These are phyloP conservation scores for Phytophthora lateralis DNA, from an alignment of 352 stramenopile species.

Conservation along the genomic window DNA sequence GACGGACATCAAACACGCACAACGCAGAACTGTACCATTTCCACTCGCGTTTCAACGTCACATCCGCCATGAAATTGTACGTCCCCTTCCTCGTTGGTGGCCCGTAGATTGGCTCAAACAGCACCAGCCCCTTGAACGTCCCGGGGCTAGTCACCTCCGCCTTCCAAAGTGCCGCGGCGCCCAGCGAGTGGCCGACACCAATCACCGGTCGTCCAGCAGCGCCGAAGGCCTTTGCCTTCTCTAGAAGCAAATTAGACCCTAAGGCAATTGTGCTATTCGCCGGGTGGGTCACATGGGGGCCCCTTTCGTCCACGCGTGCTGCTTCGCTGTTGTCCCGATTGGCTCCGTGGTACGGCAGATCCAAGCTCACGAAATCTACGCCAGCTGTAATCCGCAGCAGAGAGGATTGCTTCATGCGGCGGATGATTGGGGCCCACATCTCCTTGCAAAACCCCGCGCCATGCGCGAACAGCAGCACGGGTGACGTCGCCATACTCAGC, in stretches of 20 bases:
- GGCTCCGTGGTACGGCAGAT: constrained; percentile 50
- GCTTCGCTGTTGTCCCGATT: constrained; percentile 43
- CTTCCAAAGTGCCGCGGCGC: constrained; percentile 38
- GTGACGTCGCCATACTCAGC: constrained; percentile 10
- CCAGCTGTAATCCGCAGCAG: constrained; percentile 12
- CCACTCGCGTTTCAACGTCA: constrained; percentile 33
- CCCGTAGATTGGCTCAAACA: constrained; percentile 58
- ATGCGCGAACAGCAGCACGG: constrained; percentile 54
- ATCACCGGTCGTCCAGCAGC: constrained; percentile 34
- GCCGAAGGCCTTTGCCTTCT: constrained; percentile 12
- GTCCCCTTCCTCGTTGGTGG: constrained; percentile 1
- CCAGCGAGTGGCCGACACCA: constrained; percentile 61
- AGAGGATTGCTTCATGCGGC: constrained; percentile 29
- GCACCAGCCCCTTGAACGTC: constrained; percentile 48
- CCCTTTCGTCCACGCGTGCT: constrained; percentile 33
- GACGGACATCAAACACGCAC: background rate
- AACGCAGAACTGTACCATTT: constrained; percentile 32
- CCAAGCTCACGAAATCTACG: constrained; percentile 27
- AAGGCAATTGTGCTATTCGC: constrained; percentile 38
- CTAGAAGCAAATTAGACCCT: constrained; percentile 15
- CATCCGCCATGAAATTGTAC: constrained; percentile 34
- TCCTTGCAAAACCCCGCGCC: constrained; percentile 55
- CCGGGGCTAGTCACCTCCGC: constrained; percentile 37
- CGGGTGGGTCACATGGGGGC: constrained; percentile 44
- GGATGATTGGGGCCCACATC: constrained; percentile 50